phyloP scores from a whole-genome alignment of 2,329 filamentous ascomycete genomes.

The Pezicula carpinea region DNA sequence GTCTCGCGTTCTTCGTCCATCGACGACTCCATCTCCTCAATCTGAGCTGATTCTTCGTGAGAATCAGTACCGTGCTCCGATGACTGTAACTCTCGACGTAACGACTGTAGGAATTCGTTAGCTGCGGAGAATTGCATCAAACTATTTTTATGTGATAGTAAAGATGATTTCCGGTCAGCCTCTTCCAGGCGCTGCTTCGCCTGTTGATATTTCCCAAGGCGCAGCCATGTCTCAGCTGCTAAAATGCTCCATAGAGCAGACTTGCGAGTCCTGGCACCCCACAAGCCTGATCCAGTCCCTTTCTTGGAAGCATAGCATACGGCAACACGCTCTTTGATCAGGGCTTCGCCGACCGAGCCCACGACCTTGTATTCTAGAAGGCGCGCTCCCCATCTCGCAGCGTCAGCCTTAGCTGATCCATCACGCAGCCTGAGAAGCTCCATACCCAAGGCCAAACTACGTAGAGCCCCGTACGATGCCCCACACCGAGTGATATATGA shows the following conservation, averaged over 20 bases:
- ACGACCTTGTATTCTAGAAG: constrained; percentile 75
- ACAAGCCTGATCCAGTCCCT: constrained; percentile 59
- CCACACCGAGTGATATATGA: constrained; percentile 85
- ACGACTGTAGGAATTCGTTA: constrained; percentile 44
- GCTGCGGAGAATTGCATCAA: constrained; percentile 48
- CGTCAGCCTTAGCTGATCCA: constrained; percentile 77
- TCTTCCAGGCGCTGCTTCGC: constrained; percentile 74
- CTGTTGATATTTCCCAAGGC: constrained; percentile 70
- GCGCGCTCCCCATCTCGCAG: constrained; percentile 77
- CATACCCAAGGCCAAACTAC: constrained; percentile 69
- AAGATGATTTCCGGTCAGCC: constrained; percentile 52
- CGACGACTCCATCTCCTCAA: constrained; percentile 26
- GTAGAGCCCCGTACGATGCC: constrained; percentile 73
- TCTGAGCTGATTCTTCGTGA: constrained; percentile 25
- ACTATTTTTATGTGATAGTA: constrained; percentile 44
- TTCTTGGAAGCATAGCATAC: constrained; percentile 75
- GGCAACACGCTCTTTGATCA: constrained; percentile 81
- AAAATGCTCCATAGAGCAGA: constrained; percentile 85
- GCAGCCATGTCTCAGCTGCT: constrained; percentile 79
- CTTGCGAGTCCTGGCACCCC: constrained; percentile 74
- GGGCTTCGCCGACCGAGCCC: constrained; percentile 70
- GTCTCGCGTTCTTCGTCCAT: constrained; percentile 51
- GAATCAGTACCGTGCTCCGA: constrained; percentile 24
- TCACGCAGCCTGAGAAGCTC: constrained; percentile 81
- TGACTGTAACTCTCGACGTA: constrained; percentile 37